A percentile compares a stretch with the other conserved stretches of the same genome.
These are phyloP conservation scores for Phaeosphaeriaceae sp. DNA, from an alignment of 2,329 filamentous ascomycete species.

Conservation along the genomic window DNA sequence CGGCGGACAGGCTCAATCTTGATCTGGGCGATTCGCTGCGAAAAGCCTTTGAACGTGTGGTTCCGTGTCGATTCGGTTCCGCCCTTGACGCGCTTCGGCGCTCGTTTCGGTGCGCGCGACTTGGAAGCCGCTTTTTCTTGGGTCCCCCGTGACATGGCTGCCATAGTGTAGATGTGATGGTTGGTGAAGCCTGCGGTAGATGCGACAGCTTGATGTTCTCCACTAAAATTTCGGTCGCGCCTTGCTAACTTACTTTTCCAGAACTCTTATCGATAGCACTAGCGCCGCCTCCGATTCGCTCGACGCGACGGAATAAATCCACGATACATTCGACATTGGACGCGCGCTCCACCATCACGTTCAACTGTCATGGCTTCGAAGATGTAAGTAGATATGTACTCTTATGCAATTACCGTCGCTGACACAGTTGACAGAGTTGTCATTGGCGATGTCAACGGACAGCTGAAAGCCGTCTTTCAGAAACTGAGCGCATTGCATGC, in stretches of 20 bases:
- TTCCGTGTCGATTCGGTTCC: slow-evolving; percentile 79
- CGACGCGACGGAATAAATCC: slow-evolving; percentile 12
- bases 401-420: neutral
- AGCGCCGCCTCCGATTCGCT: slow-evolving; percentile 16
- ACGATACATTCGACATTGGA: too few relatives aligned
- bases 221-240: slow-evolving; percentile 40
- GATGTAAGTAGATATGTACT: slow-evolving; percentile 51
- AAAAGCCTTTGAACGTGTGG: slow-evolving; percentile 91
- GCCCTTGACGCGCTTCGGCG: slow-evolving; percentile 69
- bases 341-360: slow-evolving; percentile 9
- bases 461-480: slow-evolving; percentile 75
- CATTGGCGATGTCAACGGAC: slow-evolving; percentile 81
- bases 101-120: slow-evolving; percentile 64
- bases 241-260: slow-evolving; percentile 12
- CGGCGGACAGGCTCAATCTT: slow-evolving; percentile 93
- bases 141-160: slow-evolving; percentile 51
- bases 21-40: slow-evolving; percentile 85
- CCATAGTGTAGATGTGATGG: slow-evolving; percentile 43
- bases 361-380: slow-evolving; percentile 60
- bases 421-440: slow-evolving; percentile 68
- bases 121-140: slow-evolving; percentile 28
- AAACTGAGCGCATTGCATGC: slow-evolving; percentile 82
- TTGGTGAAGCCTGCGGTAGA: slow-evolving; percentile 10
- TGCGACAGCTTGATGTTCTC: slow-evolving; percentile 19
- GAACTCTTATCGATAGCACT: slow-evolving; percentile 19